Evolutionary conservation across 305 asterid genomes (phyloP).

Genomic region (Fraxinus dipetala): DNA sequence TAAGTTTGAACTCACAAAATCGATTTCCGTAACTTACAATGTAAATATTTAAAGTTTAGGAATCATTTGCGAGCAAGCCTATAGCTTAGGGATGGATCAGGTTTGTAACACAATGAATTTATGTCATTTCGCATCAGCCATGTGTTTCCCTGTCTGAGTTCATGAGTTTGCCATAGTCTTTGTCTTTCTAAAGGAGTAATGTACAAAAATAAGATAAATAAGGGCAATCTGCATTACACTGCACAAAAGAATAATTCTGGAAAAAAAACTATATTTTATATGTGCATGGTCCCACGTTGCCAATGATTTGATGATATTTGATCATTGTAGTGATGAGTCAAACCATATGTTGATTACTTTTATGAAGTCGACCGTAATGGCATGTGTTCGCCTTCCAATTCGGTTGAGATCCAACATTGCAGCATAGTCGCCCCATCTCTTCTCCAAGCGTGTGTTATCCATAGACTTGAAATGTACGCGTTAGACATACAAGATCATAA

Average conservation of each 20-base stretch:
- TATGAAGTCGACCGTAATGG: neutral
- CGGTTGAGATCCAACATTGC: neutral
- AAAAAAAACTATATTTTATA: neutral
- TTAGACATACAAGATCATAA: neutral
- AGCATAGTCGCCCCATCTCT: neutral
- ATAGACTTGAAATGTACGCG: neutral
- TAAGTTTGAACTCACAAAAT: neutral
- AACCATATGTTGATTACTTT: too few species aligned
- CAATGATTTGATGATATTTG: neutral
- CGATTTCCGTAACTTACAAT: too few species aligned
- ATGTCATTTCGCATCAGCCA: neutral
- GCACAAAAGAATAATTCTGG: neutral
- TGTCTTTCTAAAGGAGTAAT: neutral
- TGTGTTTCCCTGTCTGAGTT: neutral
- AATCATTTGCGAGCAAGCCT: neutral
- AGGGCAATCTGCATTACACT: neutral
- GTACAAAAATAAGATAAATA: neutral
- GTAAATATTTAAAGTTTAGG: neutral
- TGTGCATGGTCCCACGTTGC: neutral
- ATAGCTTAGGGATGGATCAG: neutral
- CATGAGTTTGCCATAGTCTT: neutral
- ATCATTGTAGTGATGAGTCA: neutral
- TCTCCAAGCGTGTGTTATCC: neutral
- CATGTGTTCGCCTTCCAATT: neutral
- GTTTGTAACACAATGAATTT: neutral